These are phyloP conservation scores for Metschnikowia henanensis DNA, from an alignment of 805 yeast genomes.

Conservation along the genomic window DNA sequence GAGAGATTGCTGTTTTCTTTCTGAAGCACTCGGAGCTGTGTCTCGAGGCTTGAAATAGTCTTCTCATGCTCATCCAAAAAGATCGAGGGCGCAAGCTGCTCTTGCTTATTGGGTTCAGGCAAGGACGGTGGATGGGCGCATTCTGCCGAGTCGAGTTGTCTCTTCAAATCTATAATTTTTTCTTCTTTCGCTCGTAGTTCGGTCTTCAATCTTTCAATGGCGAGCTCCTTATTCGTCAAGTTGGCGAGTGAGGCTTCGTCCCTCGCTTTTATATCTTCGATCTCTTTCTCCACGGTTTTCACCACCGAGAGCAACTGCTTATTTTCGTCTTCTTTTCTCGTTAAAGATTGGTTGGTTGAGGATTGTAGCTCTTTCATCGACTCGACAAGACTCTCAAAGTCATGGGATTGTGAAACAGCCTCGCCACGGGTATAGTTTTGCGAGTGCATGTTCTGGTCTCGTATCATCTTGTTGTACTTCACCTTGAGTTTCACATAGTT, in stretches of 20 bases:
- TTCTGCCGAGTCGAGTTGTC: neutral
- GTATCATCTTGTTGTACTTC: slow-evolving; percentile 9
- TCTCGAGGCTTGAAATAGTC: neutral
- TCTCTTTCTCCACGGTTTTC: neutral
- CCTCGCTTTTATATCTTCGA: neutral
- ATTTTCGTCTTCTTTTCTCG: slow-evolving; percentile 12
- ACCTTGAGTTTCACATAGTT: slow-evolving; percentile 17
- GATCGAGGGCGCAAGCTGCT: neutral
- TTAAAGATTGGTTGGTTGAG: slow-evolving; percentile 10
- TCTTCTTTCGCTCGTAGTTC: slow-evolving; percentile 11
- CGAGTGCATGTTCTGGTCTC: neutral
- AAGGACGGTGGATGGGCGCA: neutral
- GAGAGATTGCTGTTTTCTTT: slow-evolving; percentile 3
- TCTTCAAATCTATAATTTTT: slow-evolving; percentile 2
- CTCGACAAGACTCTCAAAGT: neutral
- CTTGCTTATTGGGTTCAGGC: neutral
- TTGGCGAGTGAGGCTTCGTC: neutral
- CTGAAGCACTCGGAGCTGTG: neutral
- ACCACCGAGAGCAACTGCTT: slow-evolving; percentile 13
- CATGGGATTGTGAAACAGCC: neutral
- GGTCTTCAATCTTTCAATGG: slow-evolving; percentile 20
- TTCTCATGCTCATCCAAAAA: slow-evolving; percentile 1
- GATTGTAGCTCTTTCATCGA: slow-evolving; percentile 13
- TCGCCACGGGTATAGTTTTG: neutral
- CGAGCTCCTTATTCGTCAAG: slow-evolving; percentile 19